phyloP scores from a whole-genome alignment of 495 filamentous ascomycete genomes.

The Parmelia sp. region DNA sequence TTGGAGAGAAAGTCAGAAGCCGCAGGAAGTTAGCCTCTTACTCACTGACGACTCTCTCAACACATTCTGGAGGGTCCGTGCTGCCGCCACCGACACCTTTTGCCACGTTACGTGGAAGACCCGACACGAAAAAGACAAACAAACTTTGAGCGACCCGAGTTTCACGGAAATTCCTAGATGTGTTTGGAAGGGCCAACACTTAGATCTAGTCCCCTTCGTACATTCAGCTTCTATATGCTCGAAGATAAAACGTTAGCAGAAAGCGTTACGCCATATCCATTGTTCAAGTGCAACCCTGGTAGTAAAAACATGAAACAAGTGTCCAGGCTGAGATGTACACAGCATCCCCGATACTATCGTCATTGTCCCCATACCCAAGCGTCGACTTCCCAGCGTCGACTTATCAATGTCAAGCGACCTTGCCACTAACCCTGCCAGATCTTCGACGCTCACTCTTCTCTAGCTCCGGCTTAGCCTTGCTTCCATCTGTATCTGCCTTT shows the following conservation, averaged over 20 bases:
- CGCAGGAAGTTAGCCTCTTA: not conserved
- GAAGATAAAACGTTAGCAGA: too few species aligned
- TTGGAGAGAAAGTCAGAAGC: not conserved
- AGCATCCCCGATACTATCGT: not conserved
- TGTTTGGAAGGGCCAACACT: too few species aligned
- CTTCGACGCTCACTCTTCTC: conserved; percentile 12
- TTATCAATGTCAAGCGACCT: not conserved
- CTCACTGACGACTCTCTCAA: not conserved
- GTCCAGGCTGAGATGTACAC: not conserved
- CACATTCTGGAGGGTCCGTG: not conserved
- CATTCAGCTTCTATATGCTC: too few species aligned
- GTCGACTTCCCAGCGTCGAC: not conserved
- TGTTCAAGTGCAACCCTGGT: too few species aligned
- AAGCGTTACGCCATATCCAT: too few species aligned
- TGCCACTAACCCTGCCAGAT: conserved; percentile 19
- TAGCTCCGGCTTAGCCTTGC: not conserved
- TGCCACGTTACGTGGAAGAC: not conserved
- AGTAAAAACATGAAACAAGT: too few species aligned
- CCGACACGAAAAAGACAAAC: not conserved
- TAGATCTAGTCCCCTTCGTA: too few species aligned
- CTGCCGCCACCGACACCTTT: not conserved
- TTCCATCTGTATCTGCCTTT: not conserved
- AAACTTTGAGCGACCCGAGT: too few species aligned
- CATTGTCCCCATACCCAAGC: too few species aligned
- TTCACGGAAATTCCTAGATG: too few species aligned